Evolutionary conservation across 139 green algal species (phyloP).

Genomic region (Micractinium sp.): DNA sequence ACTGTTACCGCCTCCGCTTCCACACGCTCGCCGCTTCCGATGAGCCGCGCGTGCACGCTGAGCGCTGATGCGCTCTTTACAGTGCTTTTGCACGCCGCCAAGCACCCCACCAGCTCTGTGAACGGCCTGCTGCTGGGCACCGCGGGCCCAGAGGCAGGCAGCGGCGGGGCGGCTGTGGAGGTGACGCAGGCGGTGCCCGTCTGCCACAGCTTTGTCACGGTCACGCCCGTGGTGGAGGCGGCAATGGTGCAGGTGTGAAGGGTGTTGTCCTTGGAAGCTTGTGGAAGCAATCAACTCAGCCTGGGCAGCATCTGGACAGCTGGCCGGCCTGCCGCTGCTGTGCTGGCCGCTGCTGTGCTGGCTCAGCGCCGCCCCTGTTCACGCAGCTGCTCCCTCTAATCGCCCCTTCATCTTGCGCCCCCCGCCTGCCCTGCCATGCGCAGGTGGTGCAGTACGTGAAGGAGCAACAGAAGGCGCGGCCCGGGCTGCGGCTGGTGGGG

Average conservation of each 20-base stretch:
- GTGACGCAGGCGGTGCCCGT: conserved; percentile 69
- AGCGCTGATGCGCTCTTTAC: conserved; percentile 50
- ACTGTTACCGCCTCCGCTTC: not conserved
- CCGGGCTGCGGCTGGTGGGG: conserved; percentile 63
- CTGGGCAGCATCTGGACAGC: not conserved
- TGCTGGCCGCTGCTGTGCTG: too few species aligned
- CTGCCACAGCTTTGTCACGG: conserved; percentile 63
- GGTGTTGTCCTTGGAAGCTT: not conserved
- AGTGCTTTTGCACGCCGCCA: conserved; percentile 66
- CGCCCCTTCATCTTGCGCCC: not conserved
- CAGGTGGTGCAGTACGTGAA: conserved; percentile 52
- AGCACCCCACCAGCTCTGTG: conserved; percentile 61
- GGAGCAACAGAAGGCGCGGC: conserved; percentile 6
- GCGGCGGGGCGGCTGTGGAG: not conserved
- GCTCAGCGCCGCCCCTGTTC: too few species aligned
- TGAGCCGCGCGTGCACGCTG: not conserved
- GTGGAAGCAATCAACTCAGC: not conserved
- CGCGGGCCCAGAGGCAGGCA: not conserved
- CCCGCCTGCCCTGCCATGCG: not conserved
- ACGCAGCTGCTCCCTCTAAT: not conserved
- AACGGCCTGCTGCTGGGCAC: conserved; percentile 66
- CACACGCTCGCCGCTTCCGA: too few species aligned
- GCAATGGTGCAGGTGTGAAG: conserved; percentile 59
- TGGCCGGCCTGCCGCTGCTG: not conserved
- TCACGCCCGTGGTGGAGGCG: conserved; percentile 67